These are phyloP conservation scores for Colletotrichum nymphaeae DNA, from an alignment of 2,329 filamentous ascomycete genomes.

Conservation along the genomic window DNA sequence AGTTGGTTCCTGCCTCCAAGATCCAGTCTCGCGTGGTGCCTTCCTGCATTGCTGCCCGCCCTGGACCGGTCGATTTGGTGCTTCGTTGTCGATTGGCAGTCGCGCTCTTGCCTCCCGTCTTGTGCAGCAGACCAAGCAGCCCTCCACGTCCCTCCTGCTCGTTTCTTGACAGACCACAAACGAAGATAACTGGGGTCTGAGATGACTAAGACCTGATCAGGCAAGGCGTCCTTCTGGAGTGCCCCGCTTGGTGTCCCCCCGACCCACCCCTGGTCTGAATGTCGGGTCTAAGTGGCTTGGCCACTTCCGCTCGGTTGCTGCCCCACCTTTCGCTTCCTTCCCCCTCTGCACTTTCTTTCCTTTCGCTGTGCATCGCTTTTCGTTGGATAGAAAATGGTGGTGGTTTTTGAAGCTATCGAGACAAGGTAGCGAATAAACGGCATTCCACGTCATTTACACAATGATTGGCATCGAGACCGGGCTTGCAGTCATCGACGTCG, in stretches of 20 bases:
- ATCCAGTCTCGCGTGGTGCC: background rate
- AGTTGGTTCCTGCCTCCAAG: background rate
- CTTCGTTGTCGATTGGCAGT: background rate
- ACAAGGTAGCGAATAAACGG: background rate
- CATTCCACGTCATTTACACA: background rate
- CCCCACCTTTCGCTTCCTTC: background rate
- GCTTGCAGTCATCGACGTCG: background rate
- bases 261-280: background rate
- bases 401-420: background rate
- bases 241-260: background rate
- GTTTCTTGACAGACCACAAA: background rate
- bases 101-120: background rate
- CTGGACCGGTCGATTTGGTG: background rate
- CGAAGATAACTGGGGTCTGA: background rate
- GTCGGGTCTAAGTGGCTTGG: conserved; percentile 12
- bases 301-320: background rate
- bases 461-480: background rate
- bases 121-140: background rate
- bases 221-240: background rate
- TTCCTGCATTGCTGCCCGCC: background rate
- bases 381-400: background rate
- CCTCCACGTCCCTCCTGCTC: background rate
- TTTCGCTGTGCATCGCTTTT: background rate
- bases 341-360: background rate
- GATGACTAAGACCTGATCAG: background rate